Evolutionary conservation across 164 flowering plant species (phyloP), one percentile per base, ranked within the genome.

Genomic region (Cinnamomum micranthum): DNA sequence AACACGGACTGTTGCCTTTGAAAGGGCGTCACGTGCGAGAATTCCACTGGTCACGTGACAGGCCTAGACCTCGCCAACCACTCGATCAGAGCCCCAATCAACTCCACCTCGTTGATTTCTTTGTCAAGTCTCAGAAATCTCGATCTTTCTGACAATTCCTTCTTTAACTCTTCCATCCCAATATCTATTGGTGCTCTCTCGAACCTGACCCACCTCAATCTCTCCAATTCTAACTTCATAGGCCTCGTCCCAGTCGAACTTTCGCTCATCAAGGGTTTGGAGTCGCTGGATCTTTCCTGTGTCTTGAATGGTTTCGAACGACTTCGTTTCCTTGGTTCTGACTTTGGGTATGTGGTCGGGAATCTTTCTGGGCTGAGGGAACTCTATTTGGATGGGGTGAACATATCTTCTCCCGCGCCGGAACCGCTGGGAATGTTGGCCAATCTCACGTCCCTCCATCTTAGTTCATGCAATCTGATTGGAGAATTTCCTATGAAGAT

Each of bases 301-400:
- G 5, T 31, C 35, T 31, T 5, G 0, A 31, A 31, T 31, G 0
- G 6, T 31, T 31, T 31, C 5, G 35, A 31, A 31, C 35, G 0
- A 31, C 35, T 31, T 31, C 35, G 35, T 31, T 31, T 31, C 35
- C 35, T 31, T 31, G 35, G 35, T 70, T 70, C 22, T 19, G 33
- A 13, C 3, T 24, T 13, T 6, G 25, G 24, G 24, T 13, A 27
- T 13, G 47, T 64, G 24, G 15, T 79, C 47, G 73, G 50, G 25
- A 79, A 86, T 55, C 76, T 84, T 4, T 55, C 82, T 12, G 52
- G 70, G 41, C 58, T 87, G 15, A 68, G 23, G 52, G 80, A 71
- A 25, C 82, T 88, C 51, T 68, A 75, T 71, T 84, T 88, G 17
- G 87, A 82, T 66, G 77, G 79, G 1, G 83, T 86, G 51, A 73